Conservation (phyloP, 1,139 yeast genomes). For the Taiozyma sp. region DNA sequence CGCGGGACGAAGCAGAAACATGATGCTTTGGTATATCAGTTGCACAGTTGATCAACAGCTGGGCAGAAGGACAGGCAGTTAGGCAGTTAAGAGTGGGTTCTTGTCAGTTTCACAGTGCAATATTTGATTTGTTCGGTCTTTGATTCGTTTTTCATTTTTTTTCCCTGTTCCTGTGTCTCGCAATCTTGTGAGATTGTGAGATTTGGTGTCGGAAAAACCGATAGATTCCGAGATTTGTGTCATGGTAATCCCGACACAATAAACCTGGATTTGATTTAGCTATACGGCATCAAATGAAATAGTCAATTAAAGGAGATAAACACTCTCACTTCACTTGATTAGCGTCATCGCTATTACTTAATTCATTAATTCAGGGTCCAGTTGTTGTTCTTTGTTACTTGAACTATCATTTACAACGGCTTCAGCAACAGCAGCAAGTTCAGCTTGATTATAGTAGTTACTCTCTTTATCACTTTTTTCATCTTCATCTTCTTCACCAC, state of each 20-base stretch:
- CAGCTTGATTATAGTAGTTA: conserved; percentile 17
- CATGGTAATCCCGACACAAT: neutral
- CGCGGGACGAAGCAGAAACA: neutral
- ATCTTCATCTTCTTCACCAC: conserved; percentile 1
- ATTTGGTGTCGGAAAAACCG: neutral
- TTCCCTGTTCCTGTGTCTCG: neutral
- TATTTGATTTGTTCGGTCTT: neutral
- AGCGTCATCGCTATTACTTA: neutral
- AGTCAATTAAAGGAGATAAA: too few relatives aligned
- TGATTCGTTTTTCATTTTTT: neutral
- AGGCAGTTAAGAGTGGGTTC: neutral
- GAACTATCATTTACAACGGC: conserved; percentile 17
- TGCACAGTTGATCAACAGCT: neutral
- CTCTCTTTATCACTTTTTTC: conserved; percentile 1
- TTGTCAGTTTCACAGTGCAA: neutral
- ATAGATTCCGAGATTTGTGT: neutral
- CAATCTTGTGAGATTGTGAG: too few relatives aligned
- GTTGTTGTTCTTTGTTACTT: conserved; percentile 1
- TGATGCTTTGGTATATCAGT: neutral
- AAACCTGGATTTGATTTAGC: neutral
- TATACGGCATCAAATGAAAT: too few relatives aligned
- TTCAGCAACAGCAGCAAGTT: conserved; percentile 23
- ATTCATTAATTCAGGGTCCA: conserved; percentile 16
- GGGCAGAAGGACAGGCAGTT: neutral
- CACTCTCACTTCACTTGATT: too few relatives aligned